These are phyloP conservation scores for Chamaecrista fasciculata DNA, from an alignment of 306 rosid species.

Conservation along the genomic window DNA sequence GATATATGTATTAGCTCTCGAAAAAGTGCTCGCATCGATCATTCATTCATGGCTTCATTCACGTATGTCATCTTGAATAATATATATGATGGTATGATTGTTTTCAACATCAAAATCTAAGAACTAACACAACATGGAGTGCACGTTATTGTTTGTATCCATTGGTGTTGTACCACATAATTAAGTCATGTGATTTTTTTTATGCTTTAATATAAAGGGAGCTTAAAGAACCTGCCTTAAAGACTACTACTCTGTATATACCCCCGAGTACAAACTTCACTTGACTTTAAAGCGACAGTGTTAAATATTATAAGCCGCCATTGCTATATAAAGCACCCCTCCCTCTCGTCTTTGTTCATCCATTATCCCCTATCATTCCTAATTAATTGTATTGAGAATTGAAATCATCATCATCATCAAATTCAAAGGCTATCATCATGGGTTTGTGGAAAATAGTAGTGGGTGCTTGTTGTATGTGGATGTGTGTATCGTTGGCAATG, in stretches of 20 bases:
- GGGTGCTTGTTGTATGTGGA: slow-evolving; percentile 28
- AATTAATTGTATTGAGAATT: too few species aligned
- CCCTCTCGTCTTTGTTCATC: slow-evolving; percentile 22
- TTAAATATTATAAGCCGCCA: slow-evolving; percentile 24
- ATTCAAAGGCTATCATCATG: too few species aligned
- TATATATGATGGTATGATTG: too few species aligned
- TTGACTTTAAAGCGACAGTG: slow-evolving; percentile 54
- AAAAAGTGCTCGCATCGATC: too few species aligned
- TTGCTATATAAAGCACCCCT: slow-evolving; percentile 39
- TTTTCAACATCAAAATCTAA: too few species aligned
- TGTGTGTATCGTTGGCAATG: slow-evolving; percentile 19
- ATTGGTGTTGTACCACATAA: too few species aligned
- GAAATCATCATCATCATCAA: slow-evolving; percentile 12
- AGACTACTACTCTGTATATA: slow-evolving; percentile 43
- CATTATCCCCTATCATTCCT: too few species aligned
- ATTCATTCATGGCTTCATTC: too few species aligned
- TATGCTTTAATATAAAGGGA: slow-evolving; percentile 45
- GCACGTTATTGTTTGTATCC: too few species aligned
- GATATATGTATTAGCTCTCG: too few species aligned
- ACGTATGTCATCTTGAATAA: too few species aligned
- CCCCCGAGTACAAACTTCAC: slow-evolving; percentile 35
- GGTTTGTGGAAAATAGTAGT: slow-evolving; percentile 39
- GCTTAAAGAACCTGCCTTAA: slow-evolving; percentile 41
- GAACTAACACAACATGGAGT: too few species aligned
- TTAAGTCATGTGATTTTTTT: slow-evolving; percentile 26